Base-by-base conservation (phyloP, 2,329 filamentous ascomycete species). In the Aspergillus clavatus region DNA sequence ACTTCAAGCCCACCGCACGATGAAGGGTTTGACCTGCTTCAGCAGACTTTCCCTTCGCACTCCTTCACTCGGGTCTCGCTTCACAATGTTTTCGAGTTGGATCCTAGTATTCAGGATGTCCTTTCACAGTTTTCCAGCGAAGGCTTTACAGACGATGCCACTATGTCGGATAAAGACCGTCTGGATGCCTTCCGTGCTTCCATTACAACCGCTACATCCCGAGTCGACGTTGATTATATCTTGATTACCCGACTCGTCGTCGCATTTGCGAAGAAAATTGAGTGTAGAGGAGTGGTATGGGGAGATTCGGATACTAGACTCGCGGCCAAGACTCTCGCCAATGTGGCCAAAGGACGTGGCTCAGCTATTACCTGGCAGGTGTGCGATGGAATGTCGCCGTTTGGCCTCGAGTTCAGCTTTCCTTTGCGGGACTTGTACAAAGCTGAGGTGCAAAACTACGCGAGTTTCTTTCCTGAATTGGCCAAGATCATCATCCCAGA, bases 321-420 rank as follows among this genome's bases (percentile, higher is more conserved):
- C 23, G 91, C 93, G 3, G 88, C 91, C 55, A 83, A 88, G 59
- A 87, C 89, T 0, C 79, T 98, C 11, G 77, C 88, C 5, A 88
- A 93, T 69, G 89, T 91, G 2, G 89, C 91, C 19, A 96, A 95
- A 69, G 93, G 93, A 1, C 80, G 91, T 39, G 93, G 91, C 1
- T 89, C 85, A 55, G 81, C 86, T 4, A 71, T 97, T 16, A 87
- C 90, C 1, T 91, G 85, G 82, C 81, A 87, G 55, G 80, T 90
- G 12, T 81, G 83, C 40, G 93, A 97, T 63, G 89, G 89, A 4
- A 68, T 74, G 38, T 77, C 79, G 7, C 75, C 78, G 1, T 75
- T 74, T 58, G 79, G 76, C 14, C 57, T 81, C 26, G 65, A 72
- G 43, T 80, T 94, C 53, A 85, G 87, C 68, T 90, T 89, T 60